phyloP scores from a whole-genome alignment of 768 basidiomycete species.

The Hygrocybe punicea region DNA sequence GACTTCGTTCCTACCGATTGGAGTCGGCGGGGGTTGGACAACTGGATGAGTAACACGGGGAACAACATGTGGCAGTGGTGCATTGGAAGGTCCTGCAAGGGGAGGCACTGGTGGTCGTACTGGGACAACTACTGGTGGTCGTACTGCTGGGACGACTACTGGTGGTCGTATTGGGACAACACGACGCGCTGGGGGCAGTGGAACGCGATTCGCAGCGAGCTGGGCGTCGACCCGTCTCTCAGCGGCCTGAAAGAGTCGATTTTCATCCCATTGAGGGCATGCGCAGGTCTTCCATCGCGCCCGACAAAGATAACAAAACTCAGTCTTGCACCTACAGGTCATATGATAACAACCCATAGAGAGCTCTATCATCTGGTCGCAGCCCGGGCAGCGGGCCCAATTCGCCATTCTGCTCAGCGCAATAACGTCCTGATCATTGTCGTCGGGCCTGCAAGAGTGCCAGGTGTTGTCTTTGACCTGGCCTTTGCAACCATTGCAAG shows the following conservation, averaged over 20 bases:
- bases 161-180: background rate
- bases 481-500: slow-evolving; percentile 34
- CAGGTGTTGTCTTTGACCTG: slow-evolving; percentile 25
- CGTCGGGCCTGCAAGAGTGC: background rate
- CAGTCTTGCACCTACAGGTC: slow-evolving; percentile 47
- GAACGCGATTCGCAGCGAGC: background rate
- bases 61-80: too few species aligned
- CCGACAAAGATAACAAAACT: slow-evolving; percentile 7
- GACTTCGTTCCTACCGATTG: too few species aligned
- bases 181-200: background rate
- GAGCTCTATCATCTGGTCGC: slow-evolving; percentile 54
- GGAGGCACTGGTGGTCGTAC: background rate
- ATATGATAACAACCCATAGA: slow-evolving; percentile 61
- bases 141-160: too few species aligned
- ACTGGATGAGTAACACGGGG: background rate
- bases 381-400: slow-evolving; percentile 66
- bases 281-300: slow-evolving; percentile 3
- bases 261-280: slow-evolving; percentile 8
- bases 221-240: slow-evolving; percentile 1
- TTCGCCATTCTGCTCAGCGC: slow-evolving; percentile 42
- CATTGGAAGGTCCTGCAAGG: background rate
- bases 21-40: background rate
- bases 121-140: background rate
- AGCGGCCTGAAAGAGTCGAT: background rate
- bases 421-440: slow-evolving; percentile 30